These are phyloP conservation scores for Aspergillus homomorphus DNA, from an alignment of 495 filamentous ascomycete species.

Conservation along the genomic window DNA sequence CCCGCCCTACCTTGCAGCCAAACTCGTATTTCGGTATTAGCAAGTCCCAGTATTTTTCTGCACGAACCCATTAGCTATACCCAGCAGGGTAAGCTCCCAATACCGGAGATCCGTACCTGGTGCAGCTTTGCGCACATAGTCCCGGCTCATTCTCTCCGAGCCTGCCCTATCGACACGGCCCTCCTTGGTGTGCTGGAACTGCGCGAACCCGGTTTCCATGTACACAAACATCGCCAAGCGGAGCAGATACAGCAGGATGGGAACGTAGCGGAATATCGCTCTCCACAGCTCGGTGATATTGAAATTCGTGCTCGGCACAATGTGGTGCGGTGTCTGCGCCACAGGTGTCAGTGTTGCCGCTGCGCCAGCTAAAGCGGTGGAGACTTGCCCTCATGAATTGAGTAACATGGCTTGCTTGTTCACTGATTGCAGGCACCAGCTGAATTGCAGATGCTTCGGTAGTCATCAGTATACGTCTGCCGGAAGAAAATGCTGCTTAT, in stretches of 20 bases:
- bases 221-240: slow-evolving; percentile 15
- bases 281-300: slow-evolving; percentile 7
- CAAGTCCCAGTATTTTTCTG: slow-evolving; percentile 15
- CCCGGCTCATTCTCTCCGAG: slow-evolving; percentile 8
- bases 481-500: neutral
- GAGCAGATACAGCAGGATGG: slow-evolving; percentile 12
- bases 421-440: slow-evolving; percentile 13
- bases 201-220: slow-evolving; percentile 15
- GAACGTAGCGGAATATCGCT: slow-evolving; percentile 10
- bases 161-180: slow-evolving; percentile 8
- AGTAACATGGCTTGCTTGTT: slow-evolving; percentile 10
- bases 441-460: slow-evolving; percentile 14
- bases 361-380: neutral
- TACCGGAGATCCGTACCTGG: slow-evolving; percentile 10
- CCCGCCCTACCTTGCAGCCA: slow-evolving; percentile 15
- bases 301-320: slow-evolving; percentile 5
- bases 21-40: slow-evolving; percentile 15
- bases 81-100: neutral
- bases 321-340: slow-evolving; percentile 15
- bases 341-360: neutral
- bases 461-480: neutral
- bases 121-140: slow-evolving; percentile 9
- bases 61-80: neutral
- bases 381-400: slow-evolving; percentile 18
- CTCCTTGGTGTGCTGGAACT: slow-evolving; percentile 11